These are phyloP conservation scores for Schwanniomyces occidentalis DNA, from an alignment of 805 yeast genomes.

Conservation along the genomic window DNA sequence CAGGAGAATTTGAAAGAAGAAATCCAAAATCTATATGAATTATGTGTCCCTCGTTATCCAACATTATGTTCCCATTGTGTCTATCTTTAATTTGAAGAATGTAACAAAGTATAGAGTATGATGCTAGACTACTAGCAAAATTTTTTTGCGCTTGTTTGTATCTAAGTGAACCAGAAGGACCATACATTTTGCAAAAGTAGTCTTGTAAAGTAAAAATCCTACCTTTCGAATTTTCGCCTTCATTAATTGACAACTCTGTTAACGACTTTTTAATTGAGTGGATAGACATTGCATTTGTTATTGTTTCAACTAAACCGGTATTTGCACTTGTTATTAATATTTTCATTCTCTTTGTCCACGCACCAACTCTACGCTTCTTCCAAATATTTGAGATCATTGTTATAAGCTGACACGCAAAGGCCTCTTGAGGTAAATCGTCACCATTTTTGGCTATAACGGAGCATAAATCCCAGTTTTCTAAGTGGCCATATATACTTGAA, in stretches of 20 bases:
- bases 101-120: constrained; percentile 89
- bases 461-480: constrained; percentile 90
- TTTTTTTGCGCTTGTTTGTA: constrained; percentile 79
- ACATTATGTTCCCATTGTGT: constrained; percentile 96
- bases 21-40: constrained; percentile 96
- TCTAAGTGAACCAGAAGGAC: constrained; percentile 52
- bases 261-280: constrained; percentile 93
- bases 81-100: constrained; percentile 91
- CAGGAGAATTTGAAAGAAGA: constrained; percentile 90
- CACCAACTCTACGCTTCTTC: constrained; percentile 65
- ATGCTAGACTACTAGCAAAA: constrained; percentile 84
- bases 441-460: constrained; percentile 97
- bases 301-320: constrained; percentile 93
- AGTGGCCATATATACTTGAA: constrained; percentile 78
- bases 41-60: constrained; percentile 93
- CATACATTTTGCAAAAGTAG: constrained; percentile 77
- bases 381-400: constrained; percentile 84
- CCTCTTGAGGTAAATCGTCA: constrained; percentile 93
- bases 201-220: constrained; percentile 71
- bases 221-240: constrained; percentile 70
- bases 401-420: constrained; percentile 94
- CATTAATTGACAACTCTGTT: constrained; percentile 68
- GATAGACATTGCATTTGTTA: constrained; percentile 88
- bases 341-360: constrained; percentile 93
- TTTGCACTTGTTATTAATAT: constrained; percentile 87